Percentiles rank a stretch among this genome's conserved stretches.
phyloP scores from a whole-genome alignment of 169 alveolate genomes.

The Plasmodium knowlesi region DNA sequence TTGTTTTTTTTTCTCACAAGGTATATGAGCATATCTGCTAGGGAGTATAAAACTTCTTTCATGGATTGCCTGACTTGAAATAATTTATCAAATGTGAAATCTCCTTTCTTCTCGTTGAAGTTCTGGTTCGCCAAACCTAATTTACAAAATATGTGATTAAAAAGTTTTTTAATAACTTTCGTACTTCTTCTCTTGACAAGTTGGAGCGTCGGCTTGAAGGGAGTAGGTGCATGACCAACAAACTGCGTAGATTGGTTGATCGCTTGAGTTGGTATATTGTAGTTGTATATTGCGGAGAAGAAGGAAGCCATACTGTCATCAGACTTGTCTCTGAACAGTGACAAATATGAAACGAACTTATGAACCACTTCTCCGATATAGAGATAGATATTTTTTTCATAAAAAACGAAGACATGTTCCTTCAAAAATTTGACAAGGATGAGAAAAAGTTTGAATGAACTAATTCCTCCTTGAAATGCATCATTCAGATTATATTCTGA shows the following conservation, averaged over 20 bases:
- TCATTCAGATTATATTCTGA: slow-evolving; percentile 26
- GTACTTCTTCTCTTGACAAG: neutral
- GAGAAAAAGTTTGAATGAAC: slow-evolving; percentile 22
- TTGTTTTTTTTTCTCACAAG: slow-evolving; percentile 8
- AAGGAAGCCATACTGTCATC: neutral
- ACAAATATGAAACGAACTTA: slow-evolving; percentile 22
- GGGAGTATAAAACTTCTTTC: slow-evolving; percentile 3
- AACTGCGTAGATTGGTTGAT: neutral
- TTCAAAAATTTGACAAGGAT: neutral
- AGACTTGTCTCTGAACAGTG: slow-evolving; percentile 22
- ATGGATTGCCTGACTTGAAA: slow-evolving; percentile 12
- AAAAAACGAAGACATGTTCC: neutral
- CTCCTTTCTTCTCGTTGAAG: neutral
- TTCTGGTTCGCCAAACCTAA: neutral
- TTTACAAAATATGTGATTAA: slow-evolving; percentile 12
- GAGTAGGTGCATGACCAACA: neutral
- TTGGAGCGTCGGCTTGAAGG: neutral
- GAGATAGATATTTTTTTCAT: neutral
- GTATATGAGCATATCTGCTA: neutral
- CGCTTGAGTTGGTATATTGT: neutral
- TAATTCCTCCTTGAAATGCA: slow-evolving; percentile 45
- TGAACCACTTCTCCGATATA: slow-evolving; percentile 48
- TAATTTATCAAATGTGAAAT: neutral
- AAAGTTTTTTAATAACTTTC: neutral
- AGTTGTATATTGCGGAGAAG: neutral